Evolutionary conservation across 495 filamentous ascomycete genomes (phyloP), one percentile per base, ranked within the genome.

Genomic region (Clavariopsis aquatica): DNA sequence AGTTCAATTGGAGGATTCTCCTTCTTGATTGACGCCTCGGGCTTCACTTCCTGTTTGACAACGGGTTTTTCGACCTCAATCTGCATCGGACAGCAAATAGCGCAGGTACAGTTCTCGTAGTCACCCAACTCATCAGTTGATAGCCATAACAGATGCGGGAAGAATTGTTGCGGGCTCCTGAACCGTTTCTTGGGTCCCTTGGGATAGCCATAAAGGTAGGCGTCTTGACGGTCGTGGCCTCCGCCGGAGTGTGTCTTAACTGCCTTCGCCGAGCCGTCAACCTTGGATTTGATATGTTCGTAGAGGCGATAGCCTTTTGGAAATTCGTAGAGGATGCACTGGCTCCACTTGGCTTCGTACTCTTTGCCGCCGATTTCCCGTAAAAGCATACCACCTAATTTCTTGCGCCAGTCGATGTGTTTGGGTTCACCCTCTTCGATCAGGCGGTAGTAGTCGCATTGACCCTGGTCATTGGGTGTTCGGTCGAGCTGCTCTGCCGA

Each of bases 191-290:
- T 82, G 17, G 79, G 78, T 2, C 84, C 85, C 28, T 76, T 68
- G 1, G 84, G 85, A 64, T 87, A 80, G 28, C 85, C 85, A 63
- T 87, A 87, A 1, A 88, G 76, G 71, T 85, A 87, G 19, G 79
- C 81, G 69, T 87, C 85, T 68, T 81, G 77, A 27, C 78, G 72
- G 49, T 81, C 76, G 60, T 80, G 79, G 31, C 70, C 71, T 19
- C 72, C 74, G 22, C 68, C 75, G 8, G 74, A 74, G 62, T 79
- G 75, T 24, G 70, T 78, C 51, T 77, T 78, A 52, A 70, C 61
- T 38, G 66, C 60, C 68, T 77, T 75, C 49, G 71, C 72, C 17
- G 77, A 73, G 53, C 67, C 70, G 29, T 72, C 74, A 19, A 67
- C 71, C 62, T 75, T 75, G 55, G 66, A 77, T 67, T 77, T 82